A percentile compares a stretch with the other conserved stretches of the same genome.
Evolutionary conservation across 2,329 filamentous ascomycete species (phyloP).

Genomic region (Aspergillus flavus): DNA sequence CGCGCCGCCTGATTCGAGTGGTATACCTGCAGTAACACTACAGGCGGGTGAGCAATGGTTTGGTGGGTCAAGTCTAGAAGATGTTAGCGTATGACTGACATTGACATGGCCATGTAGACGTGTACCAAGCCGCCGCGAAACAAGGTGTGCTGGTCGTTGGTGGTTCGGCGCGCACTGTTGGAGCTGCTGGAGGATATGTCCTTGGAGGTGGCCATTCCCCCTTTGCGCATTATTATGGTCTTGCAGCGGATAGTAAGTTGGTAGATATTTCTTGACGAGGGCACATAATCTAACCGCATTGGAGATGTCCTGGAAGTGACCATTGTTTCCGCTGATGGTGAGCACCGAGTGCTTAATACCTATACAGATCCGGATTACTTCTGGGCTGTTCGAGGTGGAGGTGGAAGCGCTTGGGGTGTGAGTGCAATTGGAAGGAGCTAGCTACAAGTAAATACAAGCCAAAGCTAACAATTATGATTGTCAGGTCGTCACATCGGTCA

Average conservation of each 20-base stretch:
- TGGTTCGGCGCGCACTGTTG: slow-evolving; percentile 5
- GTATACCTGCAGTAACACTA: slow-evolving; percentile 1
- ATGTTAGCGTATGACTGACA: background rate
- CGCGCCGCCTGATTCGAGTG: background rate
- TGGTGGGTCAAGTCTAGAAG: background rate
- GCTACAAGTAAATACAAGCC: no score
- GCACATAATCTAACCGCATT: accelerated
- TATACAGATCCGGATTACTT: background rate
- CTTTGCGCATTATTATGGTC: slow-evolving; percentile 4
- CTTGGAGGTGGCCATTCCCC: slow-evolving; percentile 4
- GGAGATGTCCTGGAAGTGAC: background rate
- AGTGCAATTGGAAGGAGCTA: background rate
- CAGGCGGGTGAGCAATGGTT: slow-evolving; percentile 9
- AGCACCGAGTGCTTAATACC: background rate
- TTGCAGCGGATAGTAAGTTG: slow-evolving; percentile 1
- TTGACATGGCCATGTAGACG: background rate
- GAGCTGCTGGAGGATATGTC: slow-evolving; percentile 8
- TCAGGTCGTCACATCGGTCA: background rate
- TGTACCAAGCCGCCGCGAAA: slow-evolving; percentile 3
- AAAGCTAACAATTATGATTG: no score
- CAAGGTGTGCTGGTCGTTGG: slow-evolving; percentile 5
- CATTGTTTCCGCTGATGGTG: slow-evolving; percentile 3
- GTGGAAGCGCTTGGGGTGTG: slow-evolving; percentile 5
- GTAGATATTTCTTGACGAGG: accelerated
- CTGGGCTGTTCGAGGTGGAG: slow-evolving; percentile 3